phyloP scores from a whole-genome alignment of 169 alveolate genomes.

The Plasmodium reichenowi region DNA sequence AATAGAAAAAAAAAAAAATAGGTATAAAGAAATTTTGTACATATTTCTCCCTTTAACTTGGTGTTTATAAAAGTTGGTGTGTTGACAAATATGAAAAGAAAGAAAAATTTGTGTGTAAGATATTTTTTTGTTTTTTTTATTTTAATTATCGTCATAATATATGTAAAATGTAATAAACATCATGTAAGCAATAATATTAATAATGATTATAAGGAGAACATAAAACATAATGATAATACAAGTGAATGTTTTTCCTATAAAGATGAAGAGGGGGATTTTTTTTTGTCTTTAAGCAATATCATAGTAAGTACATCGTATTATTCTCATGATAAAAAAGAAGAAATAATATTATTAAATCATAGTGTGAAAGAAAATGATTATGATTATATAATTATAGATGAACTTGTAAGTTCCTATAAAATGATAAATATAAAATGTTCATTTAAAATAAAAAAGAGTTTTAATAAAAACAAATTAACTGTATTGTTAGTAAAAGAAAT shows the following conservation, averaged over 20 bases:
- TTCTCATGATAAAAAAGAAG: slow-evolving; percentile 12
- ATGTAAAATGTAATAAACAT: no score
- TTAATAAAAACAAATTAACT: slow-evolving; percentile 11
- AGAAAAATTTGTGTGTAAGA: no score
- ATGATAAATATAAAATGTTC: slow-evolving; percentile 23
- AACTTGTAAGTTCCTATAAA: neutral
- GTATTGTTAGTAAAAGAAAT: slow-evolving; percentile 30
- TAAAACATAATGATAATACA: neutral
- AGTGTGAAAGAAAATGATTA: slow-evolving; percentile 5
- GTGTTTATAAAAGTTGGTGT: no score
- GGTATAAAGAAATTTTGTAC: no score
- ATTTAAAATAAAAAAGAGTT: slow-evolving; percentile 11
- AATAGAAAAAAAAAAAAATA: no score
- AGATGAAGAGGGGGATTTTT: neutral
- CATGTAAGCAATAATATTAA: neutral
- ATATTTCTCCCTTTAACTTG: no score
- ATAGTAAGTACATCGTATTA: slow-evolving; percentile 7
- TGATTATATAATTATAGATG: slow-evolving; percentile 5
- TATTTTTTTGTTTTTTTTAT: no score
- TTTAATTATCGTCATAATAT: no score
- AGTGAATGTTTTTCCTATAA: neutral
- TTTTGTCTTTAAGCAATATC: slow-evolving; percentile 15
- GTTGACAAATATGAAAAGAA: no score
- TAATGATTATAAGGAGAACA: neutral
- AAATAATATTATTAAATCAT: neutral